Evolutionary conservation across 164 flowering plant species (phyloP).

Genomic region (Liquidambar formosana): DNA sequence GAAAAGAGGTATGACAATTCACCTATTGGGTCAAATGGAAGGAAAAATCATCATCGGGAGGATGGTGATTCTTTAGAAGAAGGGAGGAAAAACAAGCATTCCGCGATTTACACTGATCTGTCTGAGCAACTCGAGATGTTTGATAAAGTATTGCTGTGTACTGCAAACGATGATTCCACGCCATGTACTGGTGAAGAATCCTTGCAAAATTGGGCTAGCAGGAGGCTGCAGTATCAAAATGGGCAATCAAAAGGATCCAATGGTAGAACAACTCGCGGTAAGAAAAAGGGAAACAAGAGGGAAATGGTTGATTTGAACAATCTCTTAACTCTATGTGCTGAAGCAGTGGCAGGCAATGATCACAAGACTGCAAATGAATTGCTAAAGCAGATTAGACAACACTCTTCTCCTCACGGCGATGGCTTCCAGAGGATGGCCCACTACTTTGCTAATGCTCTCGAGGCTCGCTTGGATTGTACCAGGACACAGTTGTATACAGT

Average conservation of each 20-base stretch:
- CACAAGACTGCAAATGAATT: constrained; percentile 27
- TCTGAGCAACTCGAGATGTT: constrained; percentile 21
- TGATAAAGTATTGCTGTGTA: constrained; percentile 31
- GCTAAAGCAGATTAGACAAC: constrained; percentile 28
- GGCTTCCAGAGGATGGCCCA: constrained; percentile 30
- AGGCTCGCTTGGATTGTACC: constrained; percentile 26
- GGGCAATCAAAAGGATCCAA: constrained; percentile 11
- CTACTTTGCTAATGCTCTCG: constrained; percentile 32
- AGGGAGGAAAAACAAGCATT: constrained; percentile 29
- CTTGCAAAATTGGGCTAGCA: background rate
- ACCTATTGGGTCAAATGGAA: constrained; percentile 4
- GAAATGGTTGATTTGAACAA: constrained; percentile 28
- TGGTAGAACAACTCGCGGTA: background rate
- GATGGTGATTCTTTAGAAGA: constrained; percentile 16
- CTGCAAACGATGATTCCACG: background rate
- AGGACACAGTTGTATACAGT: constrained; percentile 6
- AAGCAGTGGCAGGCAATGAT: constrained; percentile 27
- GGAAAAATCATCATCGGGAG: constrained; percentile 17
- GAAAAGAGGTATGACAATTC: background rate
- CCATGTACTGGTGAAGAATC: background rate
- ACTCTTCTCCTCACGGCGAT: constrained; percentile 27
- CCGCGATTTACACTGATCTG: constrained; percentile 19
- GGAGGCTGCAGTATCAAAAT: background rate
- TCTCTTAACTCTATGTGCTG: constrained; percentile 32
- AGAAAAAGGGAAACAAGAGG: constrained; percentile 5